Evolutionary conservation across 129 eudicot genomes (phyloP), one percentile per base, ranked within the genome.

Genomic region (Helianthus annuus): DNA sequence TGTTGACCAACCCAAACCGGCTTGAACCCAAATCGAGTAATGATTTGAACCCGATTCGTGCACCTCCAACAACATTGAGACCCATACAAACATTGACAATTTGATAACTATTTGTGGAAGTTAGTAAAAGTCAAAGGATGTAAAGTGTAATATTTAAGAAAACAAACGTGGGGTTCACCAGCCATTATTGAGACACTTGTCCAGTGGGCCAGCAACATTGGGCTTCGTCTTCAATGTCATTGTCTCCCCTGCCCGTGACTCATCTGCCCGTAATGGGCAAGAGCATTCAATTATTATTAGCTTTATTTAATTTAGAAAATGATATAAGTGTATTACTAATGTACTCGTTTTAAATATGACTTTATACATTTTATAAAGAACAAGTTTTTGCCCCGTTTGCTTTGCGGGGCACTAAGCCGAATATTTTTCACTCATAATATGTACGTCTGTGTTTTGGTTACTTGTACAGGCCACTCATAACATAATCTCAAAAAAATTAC

Each of bases 221-320:
- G 80, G 76, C 72, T 55, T 83, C 7, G 69, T 49, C 70, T 70
- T 78, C 42, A 27, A 74, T 39, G 76, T 68, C 81, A 54, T 36
- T 77, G 85, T 87, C 89, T 46, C 71, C 78, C 60, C 77, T 77
- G 71, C 89, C 89, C 84, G 74, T 46, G 2, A 49, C 70, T 61
- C 61, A 48, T 4, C 69, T 57, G 64, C 82, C 81, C 80, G 66
- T 46, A 52, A 76, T 58, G 82, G 83, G 81, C 60, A 59, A 38
- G 3, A 16, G 16, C 42, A 38, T 10, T 32, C 52, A 6, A 49
- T 1, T 39, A 40, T 13, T 36, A 1, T 44, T 42, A 6, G 10
- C 46, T 6, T 66, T 16, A n/a, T 48, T 19, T 75, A 10, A 5
- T 6, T 5, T 10, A 15, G 73, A 78, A 38, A 68, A 62, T 11